Base-by-base conservation (phyloP, 2,329 filamentous ascomycete genomes). In the Pyricularia grisea region DNA sequence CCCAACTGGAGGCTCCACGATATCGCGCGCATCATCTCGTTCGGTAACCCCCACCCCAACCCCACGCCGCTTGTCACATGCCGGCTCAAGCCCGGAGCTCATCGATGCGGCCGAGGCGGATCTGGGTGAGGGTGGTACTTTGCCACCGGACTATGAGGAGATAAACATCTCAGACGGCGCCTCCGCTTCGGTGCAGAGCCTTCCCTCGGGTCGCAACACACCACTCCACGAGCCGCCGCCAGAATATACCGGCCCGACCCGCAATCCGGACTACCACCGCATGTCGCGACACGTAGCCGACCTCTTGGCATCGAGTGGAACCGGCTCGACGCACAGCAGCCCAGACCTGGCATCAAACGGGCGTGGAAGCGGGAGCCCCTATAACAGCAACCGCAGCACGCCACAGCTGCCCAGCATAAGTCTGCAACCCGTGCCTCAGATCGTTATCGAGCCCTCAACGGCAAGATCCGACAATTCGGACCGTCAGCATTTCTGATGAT, bases 371-470 rank as follows among this genome's bases (percentile, higher is more conserved):
- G 68, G 71, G 61, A 31, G 74, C 20, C 69, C 71, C 17, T 75
- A 76, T 14, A 78, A 79, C 58, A 79, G 79, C 5, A 77, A 79
- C 4, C 79, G 79, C 23, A 79, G 78, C 1, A 73, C 77, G 7
- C 83, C 84, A 0, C 84, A 82, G 71, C 76, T 88, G 66, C 85
- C 86, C 2, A 87, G 83, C 72, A 73, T 88, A 72, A 80, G 81
- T 66, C 78, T 88, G 36, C 73, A 76, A 23, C 75, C 75, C 31
- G 76, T 89, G 30, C 87, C 87, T 3, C 82, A 84, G 72, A 89
- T 89, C 73, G 82, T 88, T 30, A 83, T 88, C 66, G 84, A 88
- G 73, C 84, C 84, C n/a, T 84, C 81, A 28, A 81, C 79, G 60
- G 79, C 79, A 5, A 74, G 74, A 67, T 77, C 79, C 20, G 65